Conservation (phyloP, 2,329 filamentous ascomycete genomes). For the Phaeosphaeriaceae sp. region DNA sequence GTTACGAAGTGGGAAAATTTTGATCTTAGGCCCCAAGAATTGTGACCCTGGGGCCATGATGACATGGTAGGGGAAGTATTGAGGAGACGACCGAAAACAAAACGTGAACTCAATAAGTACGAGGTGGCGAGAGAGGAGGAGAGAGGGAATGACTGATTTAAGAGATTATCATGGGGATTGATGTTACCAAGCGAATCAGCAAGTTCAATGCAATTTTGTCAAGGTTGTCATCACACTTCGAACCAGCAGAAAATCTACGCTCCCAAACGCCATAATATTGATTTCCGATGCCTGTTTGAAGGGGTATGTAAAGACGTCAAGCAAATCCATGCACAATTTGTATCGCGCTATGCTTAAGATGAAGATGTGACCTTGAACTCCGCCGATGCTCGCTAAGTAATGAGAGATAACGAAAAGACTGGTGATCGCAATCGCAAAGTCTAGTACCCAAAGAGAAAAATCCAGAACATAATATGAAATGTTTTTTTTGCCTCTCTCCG, state of each 20-base stretch:
- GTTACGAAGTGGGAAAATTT: too few species aligned
- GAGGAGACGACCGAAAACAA: too few species aligned
- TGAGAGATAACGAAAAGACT: background rate
- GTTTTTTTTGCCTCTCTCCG: background rate
- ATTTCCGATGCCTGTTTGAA: conserved; percentile 7
- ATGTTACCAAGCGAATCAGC: background rate
- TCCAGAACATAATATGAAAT: background rate
- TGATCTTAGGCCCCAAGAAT: too few species aligned
- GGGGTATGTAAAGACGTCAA: conserved; percentile 13
- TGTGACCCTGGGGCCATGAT: too few species aligned
- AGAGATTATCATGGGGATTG: background rate
- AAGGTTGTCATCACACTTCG: background rate
- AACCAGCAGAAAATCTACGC: background rate
- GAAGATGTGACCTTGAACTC: conserved; percentile 9
- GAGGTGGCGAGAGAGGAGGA: too few species aligned
- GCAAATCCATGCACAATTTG: conserved; percentile 2
- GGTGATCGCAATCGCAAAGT: background rate
- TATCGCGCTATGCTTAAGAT: background rate
- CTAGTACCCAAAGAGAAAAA: background rate
- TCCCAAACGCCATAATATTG: conserved; percentile 10
- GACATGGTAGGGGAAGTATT: too few species aligned
- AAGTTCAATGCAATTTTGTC: background rate
- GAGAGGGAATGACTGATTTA: too few species aligned
- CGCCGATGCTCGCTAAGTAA: conserved; percentile 13
- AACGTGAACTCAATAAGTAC: too few species aligned